Base-by-base conservation (phyloP, 768 basidiomycete species). In the Suillus subalutaceus region DNA sequence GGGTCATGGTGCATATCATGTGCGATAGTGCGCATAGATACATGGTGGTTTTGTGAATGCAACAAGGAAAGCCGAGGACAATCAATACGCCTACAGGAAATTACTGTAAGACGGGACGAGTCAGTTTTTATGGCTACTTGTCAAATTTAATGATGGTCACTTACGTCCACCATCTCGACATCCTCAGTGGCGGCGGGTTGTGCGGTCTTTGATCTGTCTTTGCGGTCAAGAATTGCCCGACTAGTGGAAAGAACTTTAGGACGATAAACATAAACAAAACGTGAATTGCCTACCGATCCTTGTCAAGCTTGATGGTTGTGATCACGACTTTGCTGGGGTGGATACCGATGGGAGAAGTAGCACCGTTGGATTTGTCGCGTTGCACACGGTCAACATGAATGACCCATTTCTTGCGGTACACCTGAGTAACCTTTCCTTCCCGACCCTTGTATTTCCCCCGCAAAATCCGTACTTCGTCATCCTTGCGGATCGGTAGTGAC, bases 391-490 rank as follows among this genome's bases (percentile, higher is more conserved):
- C 97, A 77, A 99, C 93, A 82, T 98, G 91, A 80, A 99, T 92
- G 64, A 98, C 94, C 93, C 94, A 99, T 81, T 97, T 96, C 90
- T 97, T 97, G 79, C 96, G 92, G 87, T 96, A 97, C 70, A 98
- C 96, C 82, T 96, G 91, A 67, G 93, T 94, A 69, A 99, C 90
- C 84, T 98, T 98, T 75, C 97, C 97, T 86, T 99, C 97, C 77
- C 96, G 89, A 62, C 97, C 97, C 86, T 97, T 97, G 88, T 97
- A 96, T 80, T 97, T 96, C 65, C 97, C 97, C 70, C 97, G 88
- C 67, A 98, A 93, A 73, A 99, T 95, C 76, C 91, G 85, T 70
- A 99, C 97, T 82, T 99, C 97, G 79, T 99, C 97, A 73, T 98
- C 97, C 80, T 98, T 98, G 77, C 97, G 92, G 75, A 99, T 88